A percentile compares a stretch with the other conserved stretches of the same genome.
These are phyloP conservation scores for Ogataea ganodermae DNA, from an alignment of 805 yeast species.

Conservation along the genomic window DNA sequence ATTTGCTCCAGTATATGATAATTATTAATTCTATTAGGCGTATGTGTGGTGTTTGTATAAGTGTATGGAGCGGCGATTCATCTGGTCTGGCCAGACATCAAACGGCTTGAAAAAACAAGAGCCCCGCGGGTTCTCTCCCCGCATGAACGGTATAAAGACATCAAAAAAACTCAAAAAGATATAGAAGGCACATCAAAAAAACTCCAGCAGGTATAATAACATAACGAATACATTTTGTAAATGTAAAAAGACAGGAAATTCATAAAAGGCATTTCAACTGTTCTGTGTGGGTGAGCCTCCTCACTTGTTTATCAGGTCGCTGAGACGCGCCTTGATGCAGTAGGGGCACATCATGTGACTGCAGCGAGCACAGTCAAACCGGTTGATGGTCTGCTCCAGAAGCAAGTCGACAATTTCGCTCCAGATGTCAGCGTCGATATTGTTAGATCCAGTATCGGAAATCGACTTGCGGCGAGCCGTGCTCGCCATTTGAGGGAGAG, in stretches of 20 bases:
- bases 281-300: neutral
- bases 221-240: neutral
- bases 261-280: neutral
- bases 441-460: neutral
- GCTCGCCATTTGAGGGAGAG: slow-evolving; percentile 1
- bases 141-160: too few relatives aligned
- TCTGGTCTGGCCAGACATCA: neutral
- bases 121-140: neutral
- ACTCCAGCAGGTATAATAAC: slow-evolving; percentile 1
- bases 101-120: neutral
- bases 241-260: neutral
- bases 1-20: too few relatives aligned
- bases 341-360: slow-evolving; percentile 38
- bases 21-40: neutral
- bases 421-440: slow-evolving; percentile 12
- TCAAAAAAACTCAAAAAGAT: neutral
- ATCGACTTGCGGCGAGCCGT: slow-evolving; percentile 3
- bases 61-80: neutral
- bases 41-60: neutral
- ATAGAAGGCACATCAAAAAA: neutral
- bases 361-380: slow-evolving; percentile 34
- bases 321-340: slow-evolving; percentile 32
- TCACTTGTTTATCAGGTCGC: slow-evolving; percentile 23
- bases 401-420: slow-evolving; percentile 17
- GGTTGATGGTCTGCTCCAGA: slow-evolving; percentile 17